Percentiles rank a stretch among this genome's conserved stretches.
phyloP scores from a whole-genome alignment of 768 basidiomycete species.

The Mycena albidolilacea region DNA sequence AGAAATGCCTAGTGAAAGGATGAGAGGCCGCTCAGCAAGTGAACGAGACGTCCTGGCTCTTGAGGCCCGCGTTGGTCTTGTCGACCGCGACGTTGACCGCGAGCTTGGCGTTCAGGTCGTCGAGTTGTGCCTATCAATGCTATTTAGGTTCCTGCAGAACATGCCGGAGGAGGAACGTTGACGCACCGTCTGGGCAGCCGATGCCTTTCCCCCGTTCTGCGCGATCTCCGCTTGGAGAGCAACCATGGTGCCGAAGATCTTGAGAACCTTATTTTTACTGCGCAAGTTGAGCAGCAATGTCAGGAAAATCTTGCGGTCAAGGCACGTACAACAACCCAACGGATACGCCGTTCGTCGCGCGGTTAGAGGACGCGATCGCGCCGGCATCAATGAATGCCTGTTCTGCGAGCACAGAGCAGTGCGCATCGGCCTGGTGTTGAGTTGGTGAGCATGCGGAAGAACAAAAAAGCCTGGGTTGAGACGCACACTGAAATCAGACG shows the following conservation, averaged over 20 bases:
- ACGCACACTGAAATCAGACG: constrained; percentile 27
- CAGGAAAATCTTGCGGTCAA: neutral
- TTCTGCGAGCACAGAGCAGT: constrained; percentile 27
- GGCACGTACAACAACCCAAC: constrained; percentile 27
- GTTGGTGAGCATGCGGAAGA: neutral
- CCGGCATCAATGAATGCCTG: constrained; percentile 25
- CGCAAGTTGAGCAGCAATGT: neutral
- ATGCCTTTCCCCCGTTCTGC: constrained; percentile 20
- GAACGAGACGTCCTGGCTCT: constrained; percentile 31
- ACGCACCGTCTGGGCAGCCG: constrained; percentile 22
- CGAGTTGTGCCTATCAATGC: constrained; percentile 12
- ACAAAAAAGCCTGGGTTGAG: neutral
- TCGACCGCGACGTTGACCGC: constrained; percentile 32
- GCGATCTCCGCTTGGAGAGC: constrained; percentile 31
- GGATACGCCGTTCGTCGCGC: constrained; percentile 29
- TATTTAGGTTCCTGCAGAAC: neutral
- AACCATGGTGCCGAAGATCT: constrained; percentile 33
- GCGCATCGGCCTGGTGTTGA: constrained; percentile 22
- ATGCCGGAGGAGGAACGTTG: neutral
- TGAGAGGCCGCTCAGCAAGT: constrained; percentile 18
- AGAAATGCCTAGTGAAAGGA: constrained; percentile 2
- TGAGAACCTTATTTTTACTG: constrained; percentile 33
- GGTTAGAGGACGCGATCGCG: constrained; percentile 23
- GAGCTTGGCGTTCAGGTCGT: constrained; percentile 21
- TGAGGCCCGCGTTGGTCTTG: constrained; percentile 32